A percentile compares a stretch with the other conserved stretches of the same genome.
These are phyloP conservation scores for Xerocomellus intermedius DNA, from an alignment of 768 basidiomycete genomes.

Conservation along the genomic window DNA sequence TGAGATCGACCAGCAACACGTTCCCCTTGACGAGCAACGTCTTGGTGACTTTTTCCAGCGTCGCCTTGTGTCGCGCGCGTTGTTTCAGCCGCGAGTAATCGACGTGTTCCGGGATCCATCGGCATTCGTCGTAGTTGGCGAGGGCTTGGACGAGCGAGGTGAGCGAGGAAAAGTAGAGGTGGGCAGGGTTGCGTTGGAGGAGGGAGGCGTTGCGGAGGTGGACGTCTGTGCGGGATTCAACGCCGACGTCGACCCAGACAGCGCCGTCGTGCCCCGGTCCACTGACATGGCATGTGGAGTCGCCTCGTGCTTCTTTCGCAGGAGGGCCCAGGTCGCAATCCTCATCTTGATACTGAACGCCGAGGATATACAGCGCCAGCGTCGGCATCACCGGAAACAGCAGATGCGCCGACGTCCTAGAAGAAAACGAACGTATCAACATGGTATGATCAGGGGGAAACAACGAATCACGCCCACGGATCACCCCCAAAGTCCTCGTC, in stretches of 20 bases:
- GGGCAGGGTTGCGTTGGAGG: constrained; percentile 50
- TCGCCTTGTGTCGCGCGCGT: constrained; percentile 55
- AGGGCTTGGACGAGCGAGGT: constrained; percentile 51
- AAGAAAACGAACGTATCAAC: background rate
- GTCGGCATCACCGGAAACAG: constrained; percentile 58
- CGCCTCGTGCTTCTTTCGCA: background rate
- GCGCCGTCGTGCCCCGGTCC: constrained; percentile 11
- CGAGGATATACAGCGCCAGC: constrained; percentile 53
- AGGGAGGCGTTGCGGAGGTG: constrained; percentile 60
- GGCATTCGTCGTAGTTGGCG: constrained; percentile 55
- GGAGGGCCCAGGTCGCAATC: constrained; percentile 8
- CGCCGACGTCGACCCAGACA: constrained; percentile 46
- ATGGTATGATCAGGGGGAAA: background rate
- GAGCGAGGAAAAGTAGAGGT: constrained; percentile 54
- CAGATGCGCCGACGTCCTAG: constrained; percentile 46
- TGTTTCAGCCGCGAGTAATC: constrained; percentile 57
- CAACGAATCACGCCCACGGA: constrained; percentile 21
- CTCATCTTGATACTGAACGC: constrained; percentile 24
- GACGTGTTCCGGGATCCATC: constrained; percentile 51
- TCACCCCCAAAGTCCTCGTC: constrained; percentile 44
- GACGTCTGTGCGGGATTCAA: constrained; percentile 54
- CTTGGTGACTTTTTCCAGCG: constrained; percentile 54
- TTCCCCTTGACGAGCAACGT: constrained; percentile 51
- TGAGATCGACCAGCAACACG: constrained; percentile 50
- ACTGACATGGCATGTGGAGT: background rate